Evolutionary conservation across 2,329 filamentous ascomycete genomes (phyloP).

Genomic region (Cyclaneusma minus): DNA sequence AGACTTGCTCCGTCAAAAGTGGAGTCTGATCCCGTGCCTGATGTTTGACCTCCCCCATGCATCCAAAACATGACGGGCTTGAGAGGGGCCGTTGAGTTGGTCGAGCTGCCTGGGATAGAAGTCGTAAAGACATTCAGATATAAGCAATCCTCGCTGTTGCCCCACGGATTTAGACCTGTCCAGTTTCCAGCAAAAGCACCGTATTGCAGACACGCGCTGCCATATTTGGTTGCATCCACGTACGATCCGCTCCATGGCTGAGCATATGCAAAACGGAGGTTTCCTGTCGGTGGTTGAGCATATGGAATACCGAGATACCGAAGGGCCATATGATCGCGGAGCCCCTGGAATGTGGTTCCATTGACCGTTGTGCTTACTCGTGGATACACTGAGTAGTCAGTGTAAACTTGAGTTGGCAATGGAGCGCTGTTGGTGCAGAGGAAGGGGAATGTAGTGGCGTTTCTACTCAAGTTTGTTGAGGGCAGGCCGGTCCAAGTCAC

Average conservation of each 20-base stretch:
- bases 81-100: constrained; percentile 7
- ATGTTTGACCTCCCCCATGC: constrained; percentile 18
- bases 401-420: constrained; percentile 18
- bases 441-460: no score
- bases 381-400: constrained; percentile 21
- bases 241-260: constrained; percentile 6
- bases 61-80: constrained; percentile 19
- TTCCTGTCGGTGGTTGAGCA: constrained; percentile 11
- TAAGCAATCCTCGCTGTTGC: constrained; percentile 13
- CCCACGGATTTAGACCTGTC: constrained; percentile 10
- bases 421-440: constrained; percentile 30
- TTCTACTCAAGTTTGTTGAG: no score
- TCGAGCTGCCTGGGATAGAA: constrained; percentile 12
- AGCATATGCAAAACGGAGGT: constrained; percentile 10
- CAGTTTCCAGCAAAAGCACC: neutral
- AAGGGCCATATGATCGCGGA: constrained; percentile 35
- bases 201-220: neutral
- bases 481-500: constrained; percentile 23
- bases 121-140: constrained; percentile 23
- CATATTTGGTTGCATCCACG: constrained; percentile 1
- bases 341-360: constrained; percentile 31
- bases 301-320: constrained; percentile 18
- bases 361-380: constrained; percentile 22
- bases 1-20: constrained; percentile 14
- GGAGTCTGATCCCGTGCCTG: constrained; percentile 11